Evolutionary conservation across 2,329 filamentous ascomycete species (phyloP).

Genomic region (Alternaria ventricosa): DNA sequence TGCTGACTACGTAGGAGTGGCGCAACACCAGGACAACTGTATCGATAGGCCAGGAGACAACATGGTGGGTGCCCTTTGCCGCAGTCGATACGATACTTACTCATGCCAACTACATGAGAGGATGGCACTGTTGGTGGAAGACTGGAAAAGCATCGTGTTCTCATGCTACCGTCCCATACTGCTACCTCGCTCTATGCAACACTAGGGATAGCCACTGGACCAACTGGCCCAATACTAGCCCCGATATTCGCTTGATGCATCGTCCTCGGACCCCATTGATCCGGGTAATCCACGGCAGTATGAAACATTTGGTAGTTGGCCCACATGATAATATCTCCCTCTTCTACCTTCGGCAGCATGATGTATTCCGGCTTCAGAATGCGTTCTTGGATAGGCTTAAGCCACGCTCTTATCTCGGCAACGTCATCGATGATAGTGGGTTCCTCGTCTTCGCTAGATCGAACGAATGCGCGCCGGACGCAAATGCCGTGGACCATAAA

Average conservation of each 20-base stretch:
- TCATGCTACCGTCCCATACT: fast-evolving
- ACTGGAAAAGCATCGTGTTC: neutral
- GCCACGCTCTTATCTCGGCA: constrained; percentile 44
- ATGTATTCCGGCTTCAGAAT: constrained; percentile 55
- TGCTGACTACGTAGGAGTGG: neutral
- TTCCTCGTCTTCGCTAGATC: constrained; percentile 41
- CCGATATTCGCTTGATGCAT: constrained; percentile 58
- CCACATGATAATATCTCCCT: constrained; percentile 51
- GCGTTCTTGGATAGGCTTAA: constrained; percentile 50
- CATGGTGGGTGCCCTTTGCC: neutral
- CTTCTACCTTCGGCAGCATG: constrained; percentile 48
- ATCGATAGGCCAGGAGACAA: neutral
- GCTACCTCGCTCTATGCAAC: neutral
- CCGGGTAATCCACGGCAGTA: constrained; percentile 54
- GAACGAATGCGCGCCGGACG: constrained; percentile 46
- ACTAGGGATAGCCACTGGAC: constrained; percentile 30
- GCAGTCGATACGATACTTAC: neutral
- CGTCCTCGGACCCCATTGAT: constrained; percentile 48
- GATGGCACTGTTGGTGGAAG: neutral
- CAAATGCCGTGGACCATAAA: constrained; percentile 8
- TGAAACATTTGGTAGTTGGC: constrained; percentile 40
- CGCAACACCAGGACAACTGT: fast-evolving
- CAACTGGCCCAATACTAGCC: constrained; percentile 38
- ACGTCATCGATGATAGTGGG: constrained; percentile 50
- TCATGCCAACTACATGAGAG: fast-evolving